phyloP scores from a whole-genome alignment of 2,329 filamentous ascomycete genomes.

The Colletotrichum incanum region DNA sequence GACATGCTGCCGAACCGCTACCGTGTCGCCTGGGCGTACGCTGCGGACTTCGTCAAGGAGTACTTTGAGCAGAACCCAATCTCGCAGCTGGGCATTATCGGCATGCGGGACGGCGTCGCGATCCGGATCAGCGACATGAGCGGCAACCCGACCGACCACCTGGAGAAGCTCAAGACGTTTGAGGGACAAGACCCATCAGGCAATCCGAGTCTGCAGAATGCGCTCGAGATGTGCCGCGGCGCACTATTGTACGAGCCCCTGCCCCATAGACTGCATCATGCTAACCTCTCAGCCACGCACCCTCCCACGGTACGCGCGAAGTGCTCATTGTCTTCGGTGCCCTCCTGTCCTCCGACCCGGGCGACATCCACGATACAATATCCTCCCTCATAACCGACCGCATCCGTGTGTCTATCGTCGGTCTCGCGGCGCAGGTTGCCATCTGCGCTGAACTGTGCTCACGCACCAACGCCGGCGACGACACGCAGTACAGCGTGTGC shows the following conservation, averaged over 20 bases:
- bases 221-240: slow-evolving; percentile 93
- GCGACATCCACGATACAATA: slow-evolving; percentile 95
- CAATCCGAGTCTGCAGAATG: slow-evolving; percentile 90
- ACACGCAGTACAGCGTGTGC: slow-evolving; percentile 84
- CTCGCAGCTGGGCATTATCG: slow-evolving; percentile 92
- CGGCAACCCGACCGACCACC: slow-evolving; percentile 91
- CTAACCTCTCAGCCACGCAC: slow-evolving; percentile 77
- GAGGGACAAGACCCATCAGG: slow-evolving; percentile 79
- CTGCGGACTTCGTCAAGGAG: slow-evolving; percentile 89
- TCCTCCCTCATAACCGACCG: slow-evolving; percentile 82
- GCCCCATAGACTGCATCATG: background rate
- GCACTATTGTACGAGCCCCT: slow-evolving; percentile 79
- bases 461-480: slow-evolving; percentile 88
- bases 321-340: slow-evolving; percentile 94
- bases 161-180: slow-evolving; percentile 80
- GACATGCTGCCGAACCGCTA: slow-evolving; percentile 92
- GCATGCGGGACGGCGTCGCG: slow-evolving; percentile 93
- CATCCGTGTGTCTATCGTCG: slow-evolving; percentile 90
- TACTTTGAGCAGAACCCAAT: slow-evolving; percentile 99
- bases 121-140: slow-evolving; percentile 89
- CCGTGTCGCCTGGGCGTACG: slow-evolving; percentile 85
- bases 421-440: slow-evolving; percentile 90
- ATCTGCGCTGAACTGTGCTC: slow-evolving; percentile 91
- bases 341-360: slow-evolving; percentile 90
- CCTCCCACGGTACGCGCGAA: slow-evolving; percentile 93